Conservation (phyloP, 2,329 filamentous ascomycete species). For the Hymenoscyphus fraxineus region DNA sequence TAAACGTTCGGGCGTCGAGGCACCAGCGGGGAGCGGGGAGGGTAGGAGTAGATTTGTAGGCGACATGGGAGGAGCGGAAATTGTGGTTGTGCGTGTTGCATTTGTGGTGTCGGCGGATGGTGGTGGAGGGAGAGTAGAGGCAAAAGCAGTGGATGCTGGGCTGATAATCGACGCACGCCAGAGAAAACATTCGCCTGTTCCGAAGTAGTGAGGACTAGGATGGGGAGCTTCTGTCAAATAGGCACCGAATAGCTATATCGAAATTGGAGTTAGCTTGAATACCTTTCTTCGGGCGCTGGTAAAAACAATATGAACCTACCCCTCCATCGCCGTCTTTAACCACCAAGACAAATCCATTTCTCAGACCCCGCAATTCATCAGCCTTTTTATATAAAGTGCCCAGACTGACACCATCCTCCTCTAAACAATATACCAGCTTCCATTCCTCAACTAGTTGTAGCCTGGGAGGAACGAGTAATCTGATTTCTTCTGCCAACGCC, state of each 20-base stretch:
- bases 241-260: slow-evolving; percentile 72
- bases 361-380: slow-evolving; percentile 59
- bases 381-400: slow-evolving; percentile 81
- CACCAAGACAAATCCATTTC: slow-evolving; percentile 87
- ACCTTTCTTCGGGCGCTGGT: slow-evolving; percentile 14
- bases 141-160: slow-evolving; percentile 42
- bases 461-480: slow-evolving; percentile 80
- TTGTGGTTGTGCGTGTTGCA: slow-evolving; percentile 57
- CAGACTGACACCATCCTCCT: slow-evolving; percentile 86
- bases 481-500: slow-evolving; percentile 85
- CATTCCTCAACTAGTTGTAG: slow-evolving; percentile 85
- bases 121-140: slow-evolving; percentile 57
- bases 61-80: slow-evolving; percentile 33
- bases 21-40: slow-evolving; percentile 29
- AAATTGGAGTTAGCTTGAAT: slow-evolving; percentile 3
- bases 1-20: slow-evolving; percentile 67
- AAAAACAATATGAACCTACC: slow-evolving; percentile 46
- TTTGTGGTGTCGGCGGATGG: slow-evolving; percentile 64
- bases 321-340: slow-evolving; percentile 73
- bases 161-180: slow-evolving; percentile 72
- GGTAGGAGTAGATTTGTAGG: slow-evolving; percentile 22
- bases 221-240: slow-evolving; percentile 89
- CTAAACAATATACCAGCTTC: slow-evolving; percentile 82
- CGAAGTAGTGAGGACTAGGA: slow-evolving; percentile 80
- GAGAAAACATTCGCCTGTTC: slow-evolving; percentile 93